These are phyloP conservation scores for Candida multigemmis DNA, from an alignment of 805 yeast species.

Conservation along the genomic window DNA sequence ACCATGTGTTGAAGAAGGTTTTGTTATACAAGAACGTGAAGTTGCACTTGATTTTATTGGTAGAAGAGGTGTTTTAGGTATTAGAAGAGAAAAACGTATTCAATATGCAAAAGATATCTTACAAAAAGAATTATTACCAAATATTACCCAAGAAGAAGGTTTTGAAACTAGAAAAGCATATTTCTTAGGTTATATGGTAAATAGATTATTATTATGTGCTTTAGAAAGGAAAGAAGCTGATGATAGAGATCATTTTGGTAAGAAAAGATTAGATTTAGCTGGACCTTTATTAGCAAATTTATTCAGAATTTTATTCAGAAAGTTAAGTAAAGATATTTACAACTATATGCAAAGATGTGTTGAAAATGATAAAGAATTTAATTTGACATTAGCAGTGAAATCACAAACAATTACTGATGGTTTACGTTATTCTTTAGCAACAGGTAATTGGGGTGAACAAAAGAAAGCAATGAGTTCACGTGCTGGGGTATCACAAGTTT, in stretches of 20 bases:
- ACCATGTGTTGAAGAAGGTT: conserved; percentile 99
- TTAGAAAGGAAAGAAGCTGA: conserved; percentile 96
- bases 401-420: conserved; percentile 97
- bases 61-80: conserved; percentile 95
- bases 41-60: conserved; percentile 97
- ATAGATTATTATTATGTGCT: conserved; percentile 89
- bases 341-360: conserved; percentile 99
- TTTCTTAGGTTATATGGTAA: conserved; percentile 96
- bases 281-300: conserved; percentile 95
- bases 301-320: conserved; percentile 89
- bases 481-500: conserved; percentile 98
- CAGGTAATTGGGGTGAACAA: conserved; percentile 99
- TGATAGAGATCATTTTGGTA: conserved; percentile 99
- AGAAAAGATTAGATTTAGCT: conserved; percentile 95
- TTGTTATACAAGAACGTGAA: conserved; percentile 95
- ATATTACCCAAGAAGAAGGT: conserved; percentile 95
- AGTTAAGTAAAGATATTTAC: conserved; percentile 92
- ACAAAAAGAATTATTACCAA: conserved; percentile 94
- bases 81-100: conserved; percentile 94
- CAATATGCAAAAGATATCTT: conserved; percentile 95
- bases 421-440: conserved; percentile 92
- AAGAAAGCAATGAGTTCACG: conserved; percentile 98
- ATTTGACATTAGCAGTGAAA: conserved; percentile 92
- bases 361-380: conserved; percentile 95
- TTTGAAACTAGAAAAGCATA: conserved; percentile 95